These are phyloP conservation scores for Graphiopsis chlorocephala DNA, from an alignment of 2,329 filamentous ascomycete genomes.

Conservation along the genomic window DNA sequence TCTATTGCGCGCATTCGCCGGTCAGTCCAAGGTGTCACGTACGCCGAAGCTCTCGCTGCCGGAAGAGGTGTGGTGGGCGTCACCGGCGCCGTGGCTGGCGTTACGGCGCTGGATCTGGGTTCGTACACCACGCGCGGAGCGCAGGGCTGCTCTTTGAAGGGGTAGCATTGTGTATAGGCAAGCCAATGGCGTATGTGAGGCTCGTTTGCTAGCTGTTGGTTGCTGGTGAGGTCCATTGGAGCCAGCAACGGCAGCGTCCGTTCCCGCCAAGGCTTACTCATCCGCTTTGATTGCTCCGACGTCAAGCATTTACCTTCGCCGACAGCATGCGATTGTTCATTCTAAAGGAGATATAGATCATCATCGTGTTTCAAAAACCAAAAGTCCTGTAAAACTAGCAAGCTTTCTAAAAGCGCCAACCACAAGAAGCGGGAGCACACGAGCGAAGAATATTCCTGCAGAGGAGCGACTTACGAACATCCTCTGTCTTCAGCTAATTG, in stretches of 20 bases:
- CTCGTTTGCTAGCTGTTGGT: neutral
- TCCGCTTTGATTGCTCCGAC: neutral
- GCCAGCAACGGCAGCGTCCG: slow-evolving; percentile 1
- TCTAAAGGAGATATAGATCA: neutral
- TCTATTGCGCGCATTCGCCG: slow-evolving; percentile 1
- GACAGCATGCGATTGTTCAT: neutral
- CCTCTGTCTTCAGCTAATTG: neutral
- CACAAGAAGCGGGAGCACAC: neutral
- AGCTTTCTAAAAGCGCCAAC: neutral
- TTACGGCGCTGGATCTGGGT: slow-evolving; percentile 37
- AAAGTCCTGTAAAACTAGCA: no score
- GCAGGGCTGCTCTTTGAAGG: slow-evolving; percentile 42
- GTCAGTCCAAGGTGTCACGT: slow-evolving; percentile 33
- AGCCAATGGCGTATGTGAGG: slow-evolving; percentile 20
- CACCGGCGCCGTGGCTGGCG: slow-evolving; percentile 41
- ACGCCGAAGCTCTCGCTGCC: slow-evolving; percentile 51
- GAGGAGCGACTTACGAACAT: neutral
- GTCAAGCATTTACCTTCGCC: neutral
- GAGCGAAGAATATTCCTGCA: neutral
- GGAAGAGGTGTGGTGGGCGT: slow-evolving; percentile 27
- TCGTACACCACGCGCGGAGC: slow-evolving; percentile 39
- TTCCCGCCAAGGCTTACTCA: slow-evolving; percentile 7
- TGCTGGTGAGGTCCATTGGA: slow-evolving; percentile 13
- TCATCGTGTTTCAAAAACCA: neutral
- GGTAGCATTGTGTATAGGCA: slow-evolving; percentile 42